Evolutionary conservation across 2,329 filamentous ascomycete species (phyloP).

Genomic region (Corynespora cassiicola): DNA sequence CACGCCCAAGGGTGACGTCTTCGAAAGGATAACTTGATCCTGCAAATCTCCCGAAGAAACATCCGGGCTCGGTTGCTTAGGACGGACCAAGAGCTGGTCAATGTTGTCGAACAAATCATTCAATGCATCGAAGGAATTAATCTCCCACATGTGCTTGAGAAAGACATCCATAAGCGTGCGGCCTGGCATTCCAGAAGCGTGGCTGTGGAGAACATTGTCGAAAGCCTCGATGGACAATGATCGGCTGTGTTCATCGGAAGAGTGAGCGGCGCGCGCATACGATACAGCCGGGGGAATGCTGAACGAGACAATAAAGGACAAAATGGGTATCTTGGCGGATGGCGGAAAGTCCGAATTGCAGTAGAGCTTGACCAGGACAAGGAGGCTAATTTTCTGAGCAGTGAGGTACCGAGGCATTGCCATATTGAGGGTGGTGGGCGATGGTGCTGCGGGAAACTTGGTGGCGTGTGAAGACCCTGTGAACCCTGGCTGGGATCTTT

Average conservation of each 20-base stretch:
- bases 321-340: slow-evolving; percentile 73
- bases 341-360: slow-evolving; percentile 72
- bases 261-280: slow-evolving; percentile 23
- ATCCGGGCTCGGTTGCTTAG: slow-evolving; percentile 25
- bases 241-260: slow-evolving; percentile 40
- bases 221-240: slow-evolving; percentile 49
- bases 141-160: slow-evolving; percentile 79
- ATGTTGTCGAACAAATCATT: slow-evolving; percentile 75
- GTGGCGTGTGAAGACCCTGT: no score
- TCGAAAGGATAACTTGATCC: slow-evolving; percentile 65
- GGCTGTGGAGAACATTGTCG: slow-evolving; percentile 53
- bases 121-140: slow-evolving; percentile 83
- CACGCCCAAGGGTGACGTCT: slow-evolving; percentile 78
- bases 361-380: slow-evolving; percentile 84
- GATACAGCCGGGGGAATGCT: slow-evolving; percentile 54
- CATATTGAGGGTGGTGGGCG: slow-evolving; percentile 24
- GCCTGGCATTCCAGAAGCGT: slow-evolving; percentile 68
- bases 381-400: slow-evolving; percentile 84
- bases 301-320: slow-evolving; percentile 80
- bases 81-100: slow-evolving; percentile 63
- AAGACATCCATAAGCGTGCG: slow-evolving; percentile 88
- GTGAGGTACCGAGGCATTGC: slow-evolving; percentile 82
- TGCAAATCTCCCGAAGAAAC: slow-evolving; percentile 33
- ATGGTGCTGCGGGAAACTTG: no score
- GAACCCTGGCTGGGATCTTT: no score